phyloP scores from a whole-genome alignment of 768 basidiomycete genomes.

The Calvatia gigantea region DNA sequence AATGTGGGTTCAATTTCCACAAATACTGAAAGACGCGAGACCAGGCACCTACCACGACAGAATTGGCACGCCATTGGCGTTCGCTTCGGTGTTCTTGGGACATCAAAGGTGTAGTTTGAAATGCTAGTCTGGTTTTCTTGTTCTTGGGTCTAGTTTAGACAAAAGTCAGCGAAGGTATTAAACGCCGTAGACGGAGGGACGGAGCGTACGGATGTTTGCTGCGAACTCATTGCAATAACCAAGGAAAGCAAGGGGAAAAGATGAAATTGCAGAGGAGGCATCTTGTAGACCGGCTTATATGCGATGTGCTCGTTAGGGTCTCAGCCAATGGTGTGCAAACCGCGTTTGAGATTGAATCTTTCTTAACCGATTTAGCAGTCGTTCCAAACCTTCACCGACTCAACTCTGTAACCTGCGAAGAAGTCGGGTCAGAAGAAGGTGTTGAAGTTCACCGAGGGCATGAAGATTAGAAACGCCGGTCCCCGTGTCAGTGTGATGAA shows the following conservation, averaged over 20 bases:
- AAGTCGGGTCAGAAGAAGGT: conserved; percentile 6
- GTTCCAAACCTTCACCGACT: background rate
- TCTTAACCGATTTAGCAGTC: conserved; percentile 8
- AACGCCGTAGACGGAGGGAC: background rate
- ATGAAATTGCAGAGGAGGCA: background rate
- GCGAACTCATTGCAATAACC: background rate
- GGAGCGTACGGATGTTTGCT: background rate
- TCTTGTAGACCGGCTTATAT: background rate
- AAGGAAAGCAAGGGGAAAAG: background rate
- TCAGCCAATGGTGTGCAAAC: background rate
- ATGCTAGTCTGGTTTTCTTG: background rate
- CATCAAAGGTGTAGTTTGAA: conserved; percentile 8
- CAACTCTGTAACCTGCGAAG: conserved; percentile 8
- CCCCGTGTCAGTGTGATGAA: background rate
- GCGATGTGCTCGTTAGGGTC: background rate
- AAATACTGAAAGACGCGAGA: background rate
- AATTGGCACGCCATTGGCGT: conserved; percentile 75
- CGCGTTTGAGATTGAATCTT: conserved; percentile 3
- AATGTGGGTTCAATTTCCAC: background rate
- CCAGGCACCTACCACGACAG: conserved; percentile 55
- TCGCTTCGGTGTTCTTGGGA: conserved; percentile 33
- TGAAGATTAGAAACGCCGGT: conserved; percentile 8
- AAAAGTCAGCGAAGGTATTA: background rate
- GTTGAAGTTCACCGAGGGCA: conserved; percentile 2
- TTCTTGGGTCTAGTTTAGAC: background rate